phyloP scores from a whole-genome alignment of 768 basidiomycete species.

The Suillus weaverae region DNA sequence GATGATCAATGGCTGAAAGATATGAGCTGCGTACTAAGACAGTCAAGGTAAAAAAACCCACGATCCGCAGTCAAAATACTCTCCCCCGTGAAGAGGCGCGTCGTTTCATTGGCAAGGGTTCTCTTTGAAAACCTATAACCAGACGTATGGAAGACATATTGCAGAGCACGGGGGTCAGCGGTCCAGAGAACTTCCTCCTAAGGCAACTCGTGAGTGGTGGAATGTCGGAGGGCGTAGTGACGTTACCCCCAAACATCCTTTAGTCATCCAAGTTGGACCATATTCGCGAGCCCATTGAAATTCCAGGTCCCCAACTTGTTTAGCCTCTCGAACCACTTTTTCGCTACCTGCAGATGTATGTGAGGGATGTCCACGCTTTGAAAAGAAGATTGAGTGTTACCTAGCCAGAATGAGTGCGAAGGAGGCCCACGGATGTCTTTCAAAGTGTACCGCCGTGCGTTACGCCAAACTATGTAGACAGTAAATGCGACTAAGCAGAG shows the following conservation, averaged over 20 bases:
- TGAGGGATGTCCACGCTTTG: not conserved
- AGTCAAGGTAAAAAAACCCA: slow-evolving; percentile 5
- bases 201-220: not conserved
- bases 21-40: not conserved
- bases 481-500: not conserved
- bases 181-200: slow-evolving; percentile 31
- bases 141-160: slow-evolving; percentile 29
- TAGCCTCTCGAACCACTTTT: slow-evolving; percentile 18
- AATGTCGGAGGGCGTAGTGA: slow-evolving; percentile 1
- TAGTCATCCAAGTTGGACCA: slow-evolving; percentile 24
- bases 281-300: slow-evolving; percentile 29
- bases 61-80: slow-evolving; percentile 22
- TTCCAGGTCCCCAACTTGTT: slow-evolving; percentile 32
- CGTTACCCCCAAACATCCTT: slow-evolving; percentile 12
- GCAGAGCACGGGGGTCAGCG: slow-evolving; percentile 29
- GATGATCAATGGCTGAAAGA: slow-evolving; percentile 21
- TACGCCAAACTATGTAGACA: slow-evolving; percentile 8
- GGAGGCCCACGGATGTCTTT: slow-evolving; percentile 13
- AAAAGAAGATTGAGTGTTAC: not conserved
- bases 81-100: slow-evolving; percentile 22
- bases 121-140: slow-evolving; percentile 29
- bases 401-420: slow-evolving; percentile 7
- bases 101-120: slow-evolving; percentile 8
- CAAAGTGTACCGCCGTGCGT: slow-evolving; percentile 3
- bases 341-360: slow-evolving; percentile 23